phyloP scores from a whole-genome alignment of 2,329 filamentous ascomycete genomes.

The Colletotrichum abscissum region DNA sequence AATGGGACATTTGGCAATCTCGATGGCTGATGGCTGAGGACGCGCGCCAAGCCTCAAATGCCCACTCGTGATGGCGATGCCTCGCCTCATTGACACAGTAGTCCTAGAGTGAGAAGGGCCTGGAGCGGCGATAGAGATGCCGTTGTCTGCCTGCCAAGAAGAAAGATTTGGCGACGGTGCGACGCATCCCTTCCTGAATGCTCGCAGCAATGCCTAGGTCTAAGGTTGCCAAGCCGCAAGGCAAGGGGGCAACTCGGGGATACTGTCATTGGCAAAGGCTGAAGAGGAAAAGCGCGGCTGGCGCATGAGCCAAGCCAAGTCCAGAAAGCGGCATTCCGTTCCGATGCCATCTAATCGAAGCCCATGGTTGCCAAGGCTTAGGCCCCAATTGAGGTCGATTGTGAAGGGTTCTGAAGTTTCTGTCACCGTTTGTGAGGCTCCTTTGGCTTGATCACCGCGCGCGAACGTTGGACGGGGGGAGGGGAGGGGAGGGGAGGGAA shows the following conservation, averaged over 20 bases:
- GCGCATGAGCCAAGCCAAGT: neutral
- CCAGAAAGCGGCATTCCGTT: neutral
- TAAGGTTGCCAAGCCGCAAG: neutral
- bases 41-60: slow-evolving; percentile 11
- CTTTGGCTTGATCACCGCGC: slow-evolving; percentile 1
- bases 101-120: too few species aligned
- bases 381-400: neutral
- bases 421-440: neutral
- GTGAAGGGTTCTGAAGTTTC: neutral
- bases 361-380: neutral
- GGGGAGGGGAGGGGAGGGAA: neutral
- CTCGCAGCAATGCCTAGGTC: neutral
- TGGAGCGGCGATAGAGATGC: neutral
- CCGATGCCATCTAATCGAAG: neutral
- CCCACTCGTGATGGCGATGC: slow-evolving; percentile 2
- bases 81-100: neutral
- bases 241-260: neutral
- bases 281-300: slow-evolving; percentile 22
- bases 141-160: slow-evolving; percentile 17
- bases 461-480: neutral
- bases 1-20: neutral
- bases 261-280: neutral
- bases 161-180: neutral
- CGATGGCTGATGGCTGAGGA: slow-evolving; percentile 2
- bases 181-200: neutral